phyloP scores from a whole-genome alignment of 495 filamentous ascomycete genomes.

The Thermothielavioides terrestris region DNA sequence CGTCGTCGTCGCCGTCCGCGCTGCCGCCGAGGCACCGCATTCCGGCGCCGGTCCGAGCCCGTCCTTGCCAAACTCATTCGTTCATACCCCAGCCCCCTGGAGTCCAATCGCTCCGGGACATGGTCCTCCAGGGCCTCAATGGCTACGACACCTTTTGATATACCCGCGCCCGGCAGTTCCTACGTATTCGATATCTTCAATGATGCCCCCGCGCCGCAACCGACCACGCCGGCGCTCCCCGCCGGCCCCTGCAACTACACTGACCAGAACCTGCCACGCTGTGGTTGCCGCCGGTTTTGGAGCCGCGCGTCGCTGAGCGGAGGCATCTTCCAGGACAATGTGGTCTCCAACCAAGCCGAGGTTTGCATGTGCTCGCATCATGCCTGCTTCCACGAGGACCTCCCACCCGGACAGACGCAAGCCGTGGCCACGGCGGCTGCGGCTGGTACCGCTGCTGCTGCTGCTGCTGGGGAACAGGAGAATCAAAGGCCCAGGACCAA shows the following conservation, averaged over 20 bases:
- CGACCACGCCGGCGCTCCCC: constrained; percentile 31
- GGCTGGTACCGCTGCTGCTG: constrained; percentile 7
- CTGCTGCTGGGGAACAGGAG: constrained; percentile 31
- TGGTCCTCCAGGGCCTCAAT: constrained; percentile 33
- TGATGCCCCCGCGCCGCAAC: constrained; percentile 29
- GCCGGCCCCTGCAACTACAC: constrained; percentile 56
- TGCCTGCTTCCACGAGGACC: constrained; percentile 58
- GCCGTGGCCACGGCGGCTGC: constrained; percentile 11
- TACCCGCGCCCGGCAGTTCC: constrained; percentile 31
- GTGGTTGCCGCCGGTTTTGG: constrained; percentile 63
- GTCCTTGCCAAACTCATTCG: not conserved
- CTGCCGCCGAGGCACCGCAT: not conserved
- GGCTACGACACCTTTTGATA: constrained; percentile 39
- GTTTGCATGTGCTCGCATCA: constrained; percentile 66
- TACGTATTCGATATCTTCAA: constrained; percentile 42
- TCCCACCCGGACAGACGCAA: constrained; percentile 19
- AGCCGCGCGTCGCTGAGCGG: constrained; percentile 27
- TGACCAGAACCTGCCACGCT: constrained; percentile 44
- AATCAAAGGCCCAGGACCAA: constrained; percentile 34
- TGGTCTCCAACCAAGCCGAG: constrained; percentile 29
- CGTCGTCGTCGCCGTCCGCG: not conserved
- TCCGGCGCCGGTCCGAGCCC: not conserved
- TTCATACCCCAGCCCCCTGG: not conserved
- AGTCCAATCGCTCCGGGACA: constrained; percentile 19
- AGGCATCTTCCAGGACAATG: constrained; percentile 10